Base-by-base conservation (phyloP, 78 protist genomes). In the Pigoraptor vietnamica region DNA sequence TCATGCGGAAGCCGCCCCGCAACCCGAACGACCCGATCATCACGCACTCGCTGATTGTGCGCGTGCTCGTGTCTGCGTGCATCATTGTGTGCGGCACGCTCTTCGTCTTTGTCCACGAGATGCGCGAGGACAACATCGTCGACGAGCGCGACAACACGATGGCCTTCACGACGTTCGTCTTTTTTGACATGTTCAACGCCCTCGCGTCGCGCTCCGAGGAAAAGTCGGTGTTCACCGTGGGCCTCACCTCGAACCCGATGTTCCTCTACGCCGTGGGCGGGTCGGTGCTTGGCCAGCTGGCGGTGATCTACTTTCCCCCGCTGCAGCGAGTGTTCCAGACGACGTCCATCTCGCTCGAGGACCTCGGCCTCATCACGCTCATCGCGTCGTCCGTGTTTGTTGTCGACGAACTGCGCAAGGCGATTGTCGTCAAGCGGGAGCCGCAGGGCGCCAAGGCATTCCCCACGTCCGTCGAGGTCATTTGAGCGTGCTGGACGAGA, bases 121-220 rank as follows among this genome's bases (percentile, higher is more conserved):
- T 38, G 83, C 37, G 33, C 10, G 89, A 36, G 24, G 92, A 90
- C 40, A 81, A 9, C 29, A 25, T 39, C 34, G 37, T 36, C 37
- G 90, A 2, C 81, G 36, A 0, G 39, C 90, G 95, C 40, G 93
- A 55, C 90, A 92, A 91, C 32, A 94, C 95, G 24, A 92, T 94
- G 93, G 36, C 94, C 37, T 94, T 94, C 56, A 92, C 94, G n/a
- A 90, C 92, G 25, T 94, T 94, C 92, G 95, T 94, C 37, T 24
- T 94, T 29, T 94, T 92, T 32, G 93, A 94, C 40, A 94, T 94
- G 94, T 94, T 94, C 92, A 94, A 94, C 89, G 95, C 95, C n/a
- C 83, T 94, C 9, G 39, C 82, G 35, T 87, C 36, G 2, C 89
- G 95, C 24, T 40, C 82, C 24, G 93, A 34, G 40, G 37, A 39